Conservation (phyloP, 1,284 basidiomycete species). For the Apiotrichum montevideense region DNA sequence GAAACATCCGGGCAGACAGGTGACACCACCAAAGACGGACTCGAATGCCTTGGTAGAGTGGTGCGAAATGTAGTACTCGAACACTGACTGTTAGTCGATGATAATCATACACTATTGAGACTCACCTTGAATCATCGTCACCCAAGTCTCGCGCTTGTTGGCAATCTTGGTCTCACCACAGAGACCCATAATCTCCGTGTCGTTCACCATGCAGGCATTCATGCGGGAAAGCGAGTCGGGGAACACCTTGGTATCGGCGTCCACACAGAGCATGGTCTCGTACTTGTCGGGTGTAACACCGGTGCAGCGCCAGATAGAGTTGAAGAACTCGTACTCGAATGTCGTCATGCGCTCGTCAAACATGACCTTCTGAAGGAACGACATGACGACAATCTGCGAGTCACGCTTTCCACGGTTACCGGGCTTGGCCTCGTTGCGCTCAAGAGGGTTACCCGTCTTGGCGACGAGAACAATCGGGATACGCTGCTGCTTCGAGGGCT, state of each 20-base stretch:
- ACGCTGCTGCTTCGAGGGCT: conserved; percentile 90
- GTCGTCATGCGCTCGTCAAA: conserved; percentile 99
- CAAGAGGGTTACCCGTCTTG: conserved; percentile 86
- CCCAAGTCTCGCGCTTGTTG: conserved; percentile 96
- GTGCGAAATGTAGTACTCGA: conserved; percentile 99
- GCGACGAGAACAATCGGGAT: conserved; percentile 93
- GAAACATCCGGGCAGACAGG: conserved; percentile 98
- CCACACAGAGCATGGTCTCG: conserved; percentile 92
- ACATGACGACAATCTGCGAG: conserved; percentile 95
- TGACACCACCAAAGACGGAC: conserved; percentile 98
- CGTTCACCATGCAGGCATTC: conserved; percentile 90
- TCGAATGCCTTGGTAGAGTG: conserved; percentile 99
- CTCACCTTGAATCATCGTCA: conserved; percentile 88
- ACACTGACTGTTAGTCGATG: conserved; percentile 56
- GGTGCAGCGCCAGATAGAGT: conserved; percentile 87
- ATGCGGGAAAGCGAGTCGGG: conserved; percentile 87
- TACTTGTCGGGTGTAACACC: conserved; percentile 95
- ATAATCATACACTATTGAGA: conserved; percentile 11
- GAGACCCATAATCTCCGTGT: conserved; percentile 95
- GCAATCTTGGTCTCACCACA: conserved; percentile 99
- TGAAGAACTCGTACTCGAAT: conserved; percentile 99
- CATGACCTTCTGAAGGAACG: conserved; percentile 96
- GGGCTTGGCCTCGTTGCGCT: conserved; percentile 81
- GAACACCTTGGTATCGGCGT: conserved; percentile 97
- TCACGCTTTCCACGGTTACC: conserved; percentile 99